phyloP scores from a whole-genome alignment of 805 yeast genomes.

The Kazachstania africana region DNA sequence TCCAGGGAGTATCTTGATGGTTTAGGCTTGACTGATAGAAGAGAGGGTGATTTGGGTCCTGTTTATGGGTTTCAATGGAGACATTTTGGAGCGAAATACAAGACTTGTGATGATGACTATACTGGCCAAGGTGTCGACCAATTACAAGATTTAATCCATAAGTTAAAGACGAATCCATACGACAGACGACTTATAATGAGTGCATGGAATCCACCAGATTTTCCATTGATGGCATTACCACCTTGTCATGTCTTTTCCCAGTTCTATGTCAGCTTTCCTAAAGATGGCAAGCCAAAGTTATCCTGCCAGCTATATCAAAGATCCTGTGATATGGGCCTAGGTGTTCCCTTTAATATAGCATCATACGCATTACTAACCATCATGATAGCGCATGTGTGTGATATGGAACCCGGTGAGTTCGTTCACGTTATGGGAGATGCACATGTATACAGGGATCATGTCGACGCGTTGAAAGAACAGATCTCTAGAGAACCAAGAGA shows the following conservation, averaged over 20 bases:
- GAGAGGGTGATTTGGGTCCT: slow-evolving; percentile 95
- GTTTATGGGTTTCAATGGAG: slow-evolving; percentile 99
- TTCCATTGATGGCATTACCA: slow-evolving; percentile 89
- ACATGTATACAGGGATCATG: slow-evolving; percentile 87
- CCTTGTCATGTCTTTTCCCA: slow-evolving; percentile 97
- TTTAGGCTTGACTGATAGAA: slow-evolving; percentile 64
- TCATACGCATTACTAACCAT: slow-evolving; percentile 85
- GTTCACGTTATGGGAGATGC: slow-evolving; percentile 95
- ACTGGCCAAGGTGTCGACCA: slow-evolving; percentile 86
- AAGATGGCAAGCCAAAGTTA: slow-evolving; percentile 46
- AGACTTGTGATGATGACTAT: slow-evolving; percentile 79
- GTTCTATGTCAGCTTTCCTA: slow-evolving; percentile 83
- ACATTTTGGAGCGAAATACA: slow-evolving; percentile 92
- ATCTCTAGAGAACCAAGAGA: slow-evolving; percentile 57
- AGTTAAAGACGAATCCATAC: slow-evolving; percentile 77
- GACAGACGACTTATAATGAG: slow-evolving; percentile 90
- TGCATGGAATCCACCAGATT: slow-evolving; percentile 98
- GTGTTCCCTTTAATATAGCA: slow-evolving; percentile 97
- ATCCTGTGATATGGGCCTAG: slow-evolving; percentile 99
- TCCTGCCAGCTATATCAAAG: slow-evolving; percentile 90
- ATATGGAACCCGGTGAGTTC: slow-evolving; percentile 90
- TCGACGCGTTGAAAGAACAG: slow-evolving; percentile 82
- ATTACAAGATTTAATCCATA: slow-evolving; percentile 64
- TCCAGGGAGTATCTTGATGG: slow-evolving; percentile 81
- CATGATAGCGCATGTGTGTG: slow-evolving; percentile 94